These are phyloP conservation scores for Cladosporium austrohemisphaericum DNA, from an alignment of 2,329 filamentous ascomycete genomes.

Conservation along the genomic window DNA sequence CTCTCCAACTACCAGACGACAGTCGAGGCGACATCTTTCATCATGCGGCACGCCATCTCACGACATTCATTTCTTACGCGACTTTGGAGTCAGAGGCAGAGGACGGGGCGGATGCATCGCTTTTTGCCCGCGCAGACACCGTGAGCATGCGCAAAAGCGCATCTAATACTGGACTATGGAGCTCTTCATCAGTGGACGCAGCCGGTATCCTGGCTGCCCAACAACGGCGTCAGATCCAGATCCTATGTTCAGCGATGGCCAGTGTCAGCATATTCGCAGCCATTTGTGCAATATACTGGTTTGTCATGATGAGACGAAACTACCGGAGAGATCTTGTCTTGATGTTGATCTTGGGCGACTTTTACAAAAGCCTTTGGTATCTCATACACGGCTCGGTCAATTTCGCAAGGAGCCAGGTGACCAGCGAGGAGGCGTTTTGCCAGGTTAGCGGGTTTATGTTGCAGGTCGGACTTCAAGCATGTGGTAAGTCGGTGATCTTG, in stretches of 20 bases:
- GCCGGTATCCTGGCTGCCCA: constrained; percentile 17
- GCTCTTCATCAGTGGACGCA: constrained; percentile 15
- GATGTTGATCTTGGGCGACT: constrained; percentile 67
- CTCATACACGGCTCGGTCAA: constrained; percentile 61
- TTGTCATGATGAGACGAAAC: constrained; percentile 66
- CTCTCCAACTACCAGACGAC: neutral
- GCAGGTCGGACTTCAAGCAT: constrained; percentile 26
- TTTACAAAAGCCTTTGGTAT: constrained; percentile 66
- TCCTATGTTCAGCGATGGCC: constrained; percentile 34
- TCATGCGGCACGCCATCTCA: neutral
- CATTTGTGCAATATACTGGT: constrained; percentile 64
- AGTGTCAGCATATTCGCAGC: constrained; percentile 56
- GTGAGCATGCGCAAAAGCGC: no score
- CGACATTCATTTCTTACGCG: neutral
- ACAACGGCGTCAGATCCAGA: constrained; percentile 28
- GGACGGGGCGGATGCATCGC: neutral
- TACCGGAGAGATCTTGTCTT: constrained; percentile 75
- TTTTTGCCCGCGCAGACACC: neutral
- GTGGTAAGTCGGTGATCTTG: constrained; percentile 19
- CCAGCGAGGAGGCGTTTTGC: constrained; percentile 23
- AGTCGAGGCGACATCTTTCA: neutral
- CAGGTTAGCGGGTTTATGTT: constrained; percentile 30
- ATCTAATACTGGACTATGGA: constrained; percentile 9
- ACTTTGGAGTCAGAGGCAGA: neutral
- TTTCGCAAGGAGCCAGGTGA: constrained; percentile 47